Evolutionary conservation across 163 green algal genomes (phyloP), one percentile per base, ranked within the genome.

Genomic region (Scenedesmus sp.): DNA sequence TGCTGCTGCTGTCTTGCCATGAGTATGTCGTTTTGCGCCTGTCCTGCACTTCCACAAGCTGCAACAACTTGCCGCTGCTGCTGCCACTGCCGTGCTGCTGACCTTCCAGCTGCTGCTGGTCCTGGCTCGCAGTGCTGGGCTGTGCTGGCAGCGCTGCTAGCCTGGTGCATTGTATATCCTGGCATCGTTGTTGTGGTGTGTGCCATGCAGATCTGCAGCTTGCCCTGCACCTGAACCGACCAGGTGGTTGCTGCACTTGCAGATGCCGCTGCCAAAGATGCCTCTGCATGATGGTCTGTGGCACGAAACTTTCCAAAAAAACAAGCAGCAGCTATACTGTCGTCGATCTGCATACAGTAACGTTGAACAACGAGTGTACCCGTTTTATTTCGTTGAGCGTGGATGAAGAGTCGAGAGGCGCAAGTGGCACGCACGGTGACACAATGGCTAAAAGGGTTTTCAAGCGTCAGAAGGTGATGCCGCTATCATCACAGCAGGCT

Each of bases 41-140:
- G 43, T 85, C 78, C 33, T 86, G 73, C 44, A 78, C 37, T n/a
- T 89, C 85, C n/a, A 83, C 68, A 15, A 89, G 61, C 43, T 80
- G 7, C n/a, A 79, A 22, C 56, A 26, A 9, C n/a, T 78, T 88
- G 49, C 33, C 51, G 82, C 51, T 87, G 83, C 30, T 88, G 83
- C n/a, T 88, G 83, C 44, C 72, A 37, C 73, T 49, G 33, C 35
- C 20, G 12, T 82, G 73, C 33, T 51, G 35, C 16, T 40, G 16
- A 33, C 49, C 49, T 13, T 49, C 6, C 13, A 22, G 13, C 86
- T 76, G 20, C 65, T 86, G 49, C n/a, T 78, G 49, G 42, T 79
- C 26, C 70, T 79, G 86, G 35, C 33, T 4, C 10, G 65, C 65
- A 76, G 30, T 76, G 30, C 65, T 76, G 65, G 65, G 65, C 26